These are phyloP conservation scores for Kalanchoe fedtschenkoi DNA, from an alignment of 164 flowering plant species.

Conservation along the genomic window DNA sequence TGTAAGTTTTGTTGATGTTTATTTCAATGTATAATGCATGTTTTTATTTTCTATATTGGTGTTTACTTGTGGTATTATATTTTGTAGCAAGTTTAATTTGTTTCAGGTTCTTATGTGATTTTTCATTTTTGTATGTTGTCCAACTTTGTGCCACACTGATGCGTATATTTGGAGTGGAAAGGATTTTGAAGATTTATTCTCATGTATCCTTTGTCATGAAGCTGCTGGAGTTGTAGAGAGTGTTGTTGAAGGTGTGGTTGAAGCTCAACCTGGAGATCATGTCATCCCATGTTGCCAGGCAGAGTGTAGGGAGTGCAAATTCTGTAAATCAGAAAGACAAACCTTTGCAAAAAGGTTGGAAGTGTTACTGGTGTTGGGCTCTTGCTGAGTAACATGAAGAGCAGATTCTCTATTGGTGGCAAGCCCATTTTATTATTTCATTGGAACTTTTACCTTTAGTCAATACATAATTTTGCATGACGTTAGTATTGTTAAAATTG, in stretches of 20 bases:
- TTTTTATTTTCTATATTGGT: too few relatives aligned
- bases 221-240: conserved; percentile 81
- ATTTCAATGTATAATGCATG: too few relatives aligned
- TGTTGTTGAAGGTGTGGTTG: conserved; percentile 97
- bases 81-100: too few relatives aligned
- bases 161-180: conserved; percentile 98
- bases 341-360: conserved; percentile 93
- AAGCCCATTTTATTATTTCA: conserved; percentile 90
- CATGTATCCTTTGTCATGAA: not conserved
- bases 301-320: conserved; percentile 91
- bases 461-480: conserved; percentile 96
- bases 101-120: too few relatives aligned
- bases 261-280: conserved; percentile 93
- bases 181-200: conserved; percentile 17
- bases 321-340: conserved; percentile 95
- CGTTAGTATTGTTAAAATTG: conserved; percentile 94
- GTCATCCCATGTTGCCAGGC: conserved; percentile 97
- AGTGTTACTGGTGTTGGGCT: conserved; percentile 89
- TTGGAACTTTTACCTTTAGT: conserved; percentile 98
- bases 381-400: conserved; percentile 85
- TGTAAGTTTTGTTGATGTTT: too few relatives aligned
- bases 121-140: conserved; percentile 75
- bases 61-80: too few relatives aligned
- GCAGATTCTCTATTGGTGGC: conserved; percentile 87
- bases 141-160: conserved; percentile 97